Evolutionary conservation across 2,329 filamentous ascomycete species (phyloP), one percentile per base, ranked within the genome.

Genomic region (Stagonosporopsis cucurbitacearum): DNA sequence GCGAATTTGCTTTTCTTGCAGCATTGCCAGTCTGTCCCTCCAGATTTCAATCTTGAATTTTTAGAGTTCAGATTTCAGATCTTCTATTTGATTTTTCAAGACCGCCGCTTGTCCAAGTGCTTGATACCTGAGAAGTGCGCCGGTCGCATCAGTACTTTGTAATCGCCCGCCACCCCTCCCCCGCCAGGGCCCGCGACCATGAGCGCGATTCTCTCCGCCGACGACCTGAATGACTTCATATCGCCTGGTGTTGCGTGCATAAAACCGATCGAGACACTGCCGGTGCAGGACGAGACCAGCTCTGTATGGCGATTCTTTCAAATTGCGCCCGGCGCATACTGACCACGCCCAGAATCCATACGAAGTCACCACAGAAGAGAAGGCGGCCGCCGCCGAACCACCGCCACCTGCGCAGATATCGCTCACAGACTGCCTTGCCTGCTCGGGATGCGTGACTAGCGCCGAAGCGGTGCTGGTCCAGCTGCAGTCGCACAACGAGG

Each of bases 151-250:
- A n/a, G n/a, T 30, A 26, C 25, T 26, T 32, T n/a, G 36, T 6
- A 47, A 28, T n/a, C 30, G 30, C 33, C 23, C 39, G 54, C 58
- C 52, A 55, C 59, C 37, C 48, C 55, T 53, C 48, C 52, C 54
- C 62, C 55, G 37, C 63, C 57, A 22, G 26, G 20, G 28, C 36
- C 42, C 56, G 60, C 61, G 64, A 70, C 56, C 51, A 99, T 99
- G 95, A 96, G 92, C 74, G 95, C 95, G 60, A 99, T 99, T 70
- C 89, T 99, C 69, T 98, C 93, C 53, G 89, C 90, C 70, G 94
- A 99, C 81, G 93, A 97, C 76, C 83, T 99, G 59, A 99, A 99
- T 82, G 95, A 99, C 82, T 99, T 99, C 80, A 99, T 99, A 74
- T 95, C 91, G 54, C 95, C 95, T 13, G 93, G 94, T 60, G 93